phyloP scores from a whole-genome alignment of 768 basidiomycete genomes.

The Tricholoma furcatifolium region DNA sequence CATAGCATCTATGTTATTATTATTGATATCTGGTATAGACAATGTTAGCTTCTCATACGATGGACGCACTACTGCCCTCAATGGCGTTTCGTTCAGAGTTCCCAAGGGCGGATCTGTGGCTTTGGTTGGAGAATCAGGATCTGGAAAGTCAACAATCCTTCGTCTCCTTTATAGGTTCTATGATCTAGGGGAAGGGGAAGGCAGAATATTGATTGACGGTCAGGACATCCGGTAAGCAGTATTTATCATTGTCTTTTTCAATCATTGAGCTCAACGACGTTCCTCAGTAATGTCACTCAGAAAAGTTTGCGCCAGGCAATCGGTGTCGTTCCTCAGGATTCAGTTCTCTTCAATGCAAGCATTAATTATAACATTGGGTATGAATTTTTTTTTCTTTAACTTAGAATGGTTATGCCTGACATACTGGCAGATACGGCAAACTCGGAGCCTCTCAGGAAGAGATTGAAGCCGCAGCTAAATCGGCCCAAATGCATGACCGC shows the following conservation, averaged over 20 bases:
- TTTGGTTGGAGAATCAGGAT: slow-evolving; percentile 80
- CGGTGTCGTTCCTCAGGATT: slow-evolving; percentile 90
- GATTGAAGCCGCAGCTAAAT: slow-evolving; percentile 74
- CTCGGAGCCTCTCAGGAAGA: slow-evolving; percentile 69
- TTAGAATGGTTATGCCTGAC: slow-evolving; percentile 6
- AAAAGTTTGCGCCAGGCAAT: slow-evolving; percentile 75
- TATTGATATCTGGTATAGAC: slow-evolving; percentile 38
- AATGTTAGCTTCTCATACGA: slow-evolving; percentile 90
- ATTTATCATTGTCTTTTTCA: neutral
- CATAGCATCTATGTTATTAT: neutral
- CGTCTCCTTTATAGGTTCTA: slow-evolving; percentile 93
- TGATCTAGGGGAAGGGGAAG: slow-evolving; percentile 77
- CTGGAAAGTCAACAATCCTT: slow-evolving; percentile 81
- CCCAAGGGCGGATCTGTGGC: slow-evolving; percentile 87
- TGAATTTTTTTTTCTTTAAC: slow-evolving; percentile 11
- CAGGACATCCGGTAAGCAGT: slow-evolving; percentile 64
- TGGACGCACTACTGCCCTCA: slow-evolving; percentile 63
- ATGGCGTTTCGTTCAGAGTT: slow-evolving; percentile 83
- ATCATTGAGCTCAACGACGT: neutral
- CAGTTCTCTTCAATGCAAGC: slow-evolving; percentile 68
- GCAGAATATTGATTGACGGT: slow-evolving; percentile 81
- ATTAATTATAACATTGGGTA: slow-evolving; percentile 75
- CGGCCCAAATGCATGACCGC: slow-evolving; percentile 86
- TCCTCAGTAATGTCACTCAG: slow-evolving; percentile 73
- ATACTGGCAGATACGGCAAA: slow-evolving; percentile 65